Evolutionary conservation across 2,329 filamentous ascomycete species (phyloP).

Genomic region (Paracoccidioides brasiliensis): DNA sequence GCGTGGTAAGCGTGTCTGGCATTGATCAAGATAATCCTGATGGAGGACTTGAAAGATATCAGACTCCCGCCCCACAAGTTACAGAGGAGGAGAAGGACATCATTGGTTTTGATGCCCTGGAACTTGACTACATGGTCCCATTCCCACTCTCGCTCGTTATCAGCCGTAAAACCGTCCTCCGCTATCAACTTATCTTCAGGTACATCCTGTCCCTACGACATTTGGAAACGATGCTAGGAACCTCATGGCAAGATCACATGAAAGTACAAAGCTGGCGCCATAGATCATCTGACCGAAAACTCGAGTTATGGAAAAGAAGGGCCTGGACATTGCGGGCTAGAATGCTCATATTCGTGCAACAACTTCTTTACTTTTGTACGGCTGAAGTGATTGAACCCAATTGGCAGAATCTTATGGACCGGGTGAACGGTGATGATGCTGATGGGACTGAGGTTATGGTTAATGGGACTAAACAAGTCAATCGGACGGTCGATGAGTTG

Average conservation of each 20-base stretch:
- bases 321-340: conserved; percentile 84
- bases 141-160: conserved; percentile 94
- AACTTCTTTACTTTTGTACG: conserved; percentile 92
- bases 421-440: conserved; percentile 50
- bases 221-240: conserved; percentile 73
- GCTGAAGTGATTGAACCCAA: conserved; percentile 96
- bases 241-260: conserved; percentile 82
- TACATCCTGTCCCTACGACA: conserved; percentile 83
- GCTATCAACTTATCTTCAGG: conserved; percentile 91
- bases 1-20: conserved; percentile 91
- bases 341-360: conserved; percentile 96
- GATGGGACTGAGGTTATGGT: conserved; percentile 24
- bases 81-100: conserved; percentile 70
- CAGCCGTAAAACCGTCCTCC: conserved; percentile 88
- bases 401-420: conserved; percentile 87
- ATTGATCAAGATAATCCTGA: conserved; percentile 68
- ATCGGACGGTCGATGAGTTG: conserved; percentile 82
- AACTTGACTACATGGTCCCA: conserved; percentile 86
- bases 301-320: conserved; percentile 86
- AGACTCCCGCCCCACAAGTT: conserved; percentile 53
- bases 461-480: conserved; percentile 37
- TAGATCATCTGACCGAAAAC: conserved; percentile 54
- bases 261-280: conserved; percentile 72
- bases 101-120: conserved; percentile 78
- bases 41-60: conserved; percentile 53